Conservation (phyloP, 2,329 filamentous ascomycete genomes). For the Neonectria faginata region DNA sequence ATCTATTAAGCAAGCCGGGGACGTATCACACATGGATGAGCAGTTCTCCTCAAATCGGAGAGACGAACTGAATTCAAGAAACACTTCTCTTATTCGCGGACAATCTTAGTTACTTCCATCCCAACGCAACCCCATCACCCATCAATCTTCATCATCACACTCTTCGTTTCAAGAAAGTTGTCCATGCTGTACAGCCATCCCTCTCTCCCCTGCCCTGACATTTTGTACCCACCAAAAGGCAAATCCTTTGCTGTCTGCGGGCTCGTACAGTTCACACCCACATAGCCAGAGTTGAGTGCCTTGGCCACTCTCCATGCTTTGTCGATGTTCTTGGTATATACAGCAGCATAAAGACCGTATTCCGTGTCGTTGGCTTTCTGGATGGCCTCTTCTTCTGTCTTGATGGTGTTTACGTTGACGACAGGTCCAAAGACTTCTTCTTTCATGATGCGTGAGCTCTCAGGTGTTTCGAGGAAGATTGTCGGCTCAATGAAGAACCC, state of each 20-base stretch:
- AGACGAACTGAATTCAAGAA: too few species aligned
- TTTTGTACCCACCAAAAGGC: constrained; percentile 37
- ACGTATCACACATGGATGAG: too few species aligned
- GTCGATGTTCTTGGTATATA: constrained; percentile 67
- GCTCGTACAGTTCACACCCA: constrained; percentile 65
- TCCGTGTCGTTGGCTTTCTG: constrained; percentile 56
- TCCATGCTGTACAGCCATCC: constrained; percentile 34
- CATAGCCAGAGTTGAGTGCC: constrained; percentile 69
- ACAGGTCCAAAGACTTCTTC: constrained; percentile 76
- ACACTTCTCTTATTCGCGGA: too few species aligned
- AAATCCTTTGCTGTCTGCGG: constrained; percentile 25
- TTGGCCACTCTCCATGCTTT: constrained; percentile 59
- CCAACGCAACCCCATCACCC: background rate
- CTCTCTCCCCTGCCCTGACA: constrained; percentile 30
- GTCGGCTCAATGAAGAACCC: constrained; percentile 37
- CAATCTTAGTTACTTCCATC: too few species aligned
- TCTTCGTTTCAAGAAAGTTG: constrained; percentile 39
- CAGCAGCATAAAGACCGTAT: constrained; percentile 66
- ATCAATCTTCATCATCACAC: constrained; percentile 39
- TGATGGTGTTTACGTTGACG: constrained; percentile 63
- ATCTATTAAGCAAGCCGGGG: too few species aligned
- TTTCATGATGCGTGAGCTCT: constrained; percentile 60
- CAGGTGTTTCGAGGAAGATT: constrained; percentile 38
- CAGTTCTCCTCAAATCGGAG: too few species aligned
- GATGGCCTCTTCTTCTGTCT: constrained; percentile 50